Evolutionary conservation across 257 asterid species (phyloP), one percentile per base, ranked within the genome.

Genomic region (Jacaranda mimosifolia): DNA sequence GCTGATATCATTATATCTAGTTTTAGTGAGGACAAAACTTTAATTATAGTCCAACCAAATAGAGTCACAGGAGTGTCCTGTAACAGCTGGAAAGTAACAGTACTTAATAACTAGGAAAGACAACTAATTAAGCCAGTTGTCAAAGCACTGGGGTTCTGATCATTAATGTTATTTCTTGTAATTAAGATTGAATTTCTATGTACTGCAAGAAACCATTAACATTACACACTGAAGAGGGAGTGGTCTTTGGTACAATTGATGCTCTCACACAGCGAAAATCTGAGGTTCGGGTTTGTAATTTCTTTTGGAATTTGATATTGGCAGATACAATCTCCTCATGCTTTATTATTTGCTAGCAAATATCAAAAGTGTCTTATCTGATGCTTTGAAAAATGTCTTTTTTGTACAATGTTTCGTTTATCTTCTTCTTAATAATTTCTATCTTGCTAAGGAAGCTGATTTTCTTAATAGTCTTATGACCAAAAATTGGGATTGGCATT

Each of bases 71-170:
- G 4, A 7, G 6, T 51, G 35, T 62, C 43, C 46, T 62, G 45
- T 12, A 62, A 62, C 10, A 10, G 9, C 56, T 35, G 35, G 79
- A 59, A 10, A 63, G 48, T 43, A 43, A 36, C 39, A 26, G 14
- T 32, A 59, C 12, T 35, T 49, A 57, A n/a, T 74, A 60, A 11
- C 39, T n/a, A 4, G 49, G 49, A 62, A 56, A n/a, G 10, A 56
- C 5, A 62, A 40, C 52, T 60, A 49, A 39, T 6, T 62, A 49
- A 3, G 11, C 38, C 62, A 35, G 62, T 53, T 63, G 64, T 59
- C 12, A 65, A 40, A 72, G 57, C n/a, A 17, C 15, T 60, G 60
- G 38, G 46, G 45, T 73, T 56, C 32, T 48, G 9, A 46, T 57
- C 70, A 9, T 32, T 45, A 9, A 45, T 21, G 19, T 63, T 63